Evolutionary conservation across 2,329 filamentous ascomycete species (phyloP).

Genomic region (Phialocephala subalpina): DNA sequence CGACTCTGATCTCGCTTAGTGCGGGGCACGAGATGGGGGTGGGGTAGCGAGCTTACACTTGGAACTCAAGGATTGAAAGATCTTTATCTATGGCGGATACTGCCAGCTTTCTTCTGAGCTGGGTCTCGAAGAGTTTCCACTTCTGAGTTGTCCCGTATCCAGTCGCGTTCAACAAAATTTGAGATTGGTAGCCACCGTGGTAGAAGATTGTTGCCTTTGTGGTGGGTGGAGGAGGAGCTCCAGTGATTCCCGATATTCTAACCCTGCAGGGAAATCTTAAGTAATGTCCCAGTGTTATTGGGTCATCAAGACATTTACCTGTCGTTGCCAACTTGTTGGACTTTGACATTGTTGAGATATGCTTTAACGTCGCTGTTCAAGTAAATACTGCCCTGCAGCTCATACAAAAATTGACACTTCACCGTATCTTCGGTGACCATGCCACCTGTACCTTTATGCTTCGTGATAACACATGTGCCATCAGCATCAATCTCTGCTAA

Average conservation of each 20-base stretch:
- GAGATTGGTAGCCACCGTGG: conserved; percentile 54
- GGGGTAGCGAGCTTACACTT: conserved; percentile 45
- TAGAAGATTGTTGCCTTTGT: conserved; percentile 50
- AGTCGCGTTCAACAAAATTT: conserved; percentile 53
- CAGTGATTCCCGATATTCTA: conserved; percentile 45
- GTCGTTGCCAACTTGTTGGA: conserved; percentile 55
- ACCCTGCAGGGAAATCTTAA: conserved; percentile 42
- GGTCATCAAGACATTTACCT: neutral
- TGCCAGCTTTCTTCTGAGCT: conserved; percentile 51
- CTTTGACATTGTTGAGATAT: conserved; percentile 56
- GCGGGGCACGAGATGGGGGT: conserved; percentile 44
- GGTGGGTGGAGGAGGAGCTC: conserved; percentile 45
- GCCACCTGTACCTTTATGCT: conserved; percentile 51
- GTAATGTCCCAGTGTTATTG: neutral
- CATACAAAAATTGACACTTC: conserved; percentile 60
- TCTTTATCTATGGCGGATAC: conserved; percentile 52
- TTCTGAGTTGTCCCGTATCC: conserved; percentile 56
- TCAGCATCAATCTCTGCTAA: conserved; percentile 53
- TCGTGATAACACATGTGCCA: conserved; percentile 52
- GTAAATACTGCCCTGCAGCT: conserved; percentile 63
- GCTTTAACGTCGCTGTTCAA: conserved; percentile 66
- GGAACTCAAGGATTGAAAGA: conserved; percentile 50
- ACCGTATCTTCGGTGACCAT: conserved; percentile 57
- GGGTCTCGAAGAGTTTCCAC: conserved; percentile 51
- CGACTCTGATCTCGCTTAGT: conserved; percentile 16